These are phyloP conservation scores for Nematocida ausubeli DNA, from an alignment of 371 early-diverging fungal species.

Conservation along the genomic window DNA sequence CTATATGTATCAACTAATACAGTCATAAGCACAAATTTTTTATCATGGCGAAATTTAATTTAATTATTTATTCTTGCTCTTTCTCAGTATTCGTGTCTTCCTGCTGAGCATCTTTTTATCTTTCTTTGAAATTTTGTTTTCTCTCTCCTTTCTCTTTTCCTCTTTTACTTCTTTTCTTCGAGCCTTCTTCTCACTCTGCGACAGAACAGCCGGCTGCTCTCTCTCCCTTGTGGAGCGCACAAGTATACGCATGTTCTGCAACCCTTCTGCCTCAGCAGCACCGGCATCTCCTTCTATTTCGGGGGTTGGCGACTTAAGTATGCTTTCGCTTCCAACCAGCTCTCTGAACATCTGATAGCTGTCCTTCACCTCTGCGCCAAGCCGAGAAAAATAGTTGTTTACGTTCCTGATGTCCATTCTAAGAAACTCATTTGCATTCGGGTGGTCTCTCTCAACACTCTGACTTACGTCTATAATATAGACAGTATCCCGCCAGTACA, in stretches of 20 bases:
- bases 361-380: slow-evolving; percentile 43
- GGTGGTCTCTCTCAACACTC: slow-evolving; percentile 95
- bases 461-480: slow-evolving; percentile 95
- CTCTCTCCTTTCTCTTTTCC: slow-evolving; percentile 37
- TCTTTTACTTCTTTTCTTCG: slow-evolving; percentile 42
- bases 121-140: slow-evolving; percentile 50
- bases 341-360: slow-evolving; percentile 60
- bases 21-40: slow-evolving; percentile 56
- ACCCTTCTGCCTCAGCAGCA: neutral
- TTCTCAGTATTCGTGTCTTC: slow-evolving; percentile 31
- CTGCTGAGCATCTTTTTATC: slow-evolving; percentile 41
- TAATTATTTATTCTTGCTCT: slow-evolving; percentile 23
- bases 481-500: slow-evolving; percentile 67
- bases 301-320: neutral
- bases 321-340: slow-evolving; percentile 58
- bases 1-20: slow-evolving; percentile 53
- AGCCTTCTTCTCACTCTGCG: neutral
- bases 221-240: neutral
- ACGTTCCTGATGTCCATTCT: slow-evolving; percentile 88
- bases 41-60: slow-evolving; percentile 37
- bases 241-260: neutral
- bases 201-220: neutral
- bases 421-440: slow-evolving; percentile 91
- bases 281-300: neutral
- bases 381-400: slow-evolving; percentile 80